Percentiles rank a stretch among this genome's conserved stretches.
These are phyloP conservation scores for Hyphochytrium catenoides DNA, from an alignment of 352 stramenopile genomes.

Conservation along the genomic window DNA sequence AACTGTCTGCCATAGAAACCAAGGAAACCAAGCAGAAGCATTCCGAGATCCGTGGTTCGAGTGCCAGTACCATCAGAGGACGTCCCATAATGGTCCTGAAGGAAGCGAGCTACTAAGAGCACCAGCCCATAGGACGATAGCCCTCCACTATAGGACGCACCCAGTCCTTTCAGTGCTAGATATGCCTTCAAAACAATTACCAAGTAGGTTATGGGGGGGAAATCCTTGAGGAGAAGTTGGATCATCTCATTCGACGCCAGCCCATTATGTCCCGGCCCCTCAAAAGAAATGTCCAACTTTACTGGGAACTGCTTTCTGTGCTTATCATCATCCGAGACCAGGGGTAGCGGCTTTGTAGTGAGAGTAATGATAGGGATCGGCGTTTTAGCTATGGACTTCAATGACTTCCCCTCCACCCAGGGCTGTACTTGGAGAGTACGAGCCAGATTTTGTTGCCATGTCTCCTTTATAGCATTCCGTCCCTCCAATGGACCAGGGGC, in stretches of 20 bases:
- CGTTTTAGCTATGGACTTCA: conserved; percentile 90
- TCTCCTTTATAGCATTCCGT: conserved; percentile 94
- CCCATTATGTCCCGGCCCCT: conserved; percentile 84
- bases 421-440: conserved; percentile 76
- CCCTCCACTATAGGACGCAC: conserved; percentile 85
- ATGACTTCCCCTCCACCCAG: conserved; percentile 71
- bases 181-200: conserved; percentile 90
- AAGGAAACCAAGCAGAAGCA: conserved; percentile 85
- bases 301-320: conserved; percentile 32
- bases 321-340: too few species aligned
- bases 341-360: conserved; percentile 29
- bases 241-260: conserved; percentile 82
- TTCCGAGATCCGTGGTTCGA: conserved; percentile 52
- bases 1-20: conserved; percentile 92
- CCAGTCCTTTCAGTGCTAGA: conserved; percentile 69
- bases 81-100: conserved; percentile 52
- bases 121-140: conserved; percentile 86
- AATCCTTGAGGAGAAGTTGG: conserved; percentile 67
- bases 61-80: conserved; percentile 18
- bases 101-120: conserved; percentile 80
- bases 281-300: conserved; percentile 86
- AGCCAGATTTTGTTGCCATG: conserved; percentile 87
- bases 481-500: conserved; percentile 86
- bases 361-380: conserved; percentile 93
- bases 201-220: conserved; percentile 77